A percentile compares a stretch with the other conserved stretches of the same genome.
phyloP scores from a whole-genome alignment of 768 basidiomycete genomes.

The Leccinum subgranulosum region DNA sequence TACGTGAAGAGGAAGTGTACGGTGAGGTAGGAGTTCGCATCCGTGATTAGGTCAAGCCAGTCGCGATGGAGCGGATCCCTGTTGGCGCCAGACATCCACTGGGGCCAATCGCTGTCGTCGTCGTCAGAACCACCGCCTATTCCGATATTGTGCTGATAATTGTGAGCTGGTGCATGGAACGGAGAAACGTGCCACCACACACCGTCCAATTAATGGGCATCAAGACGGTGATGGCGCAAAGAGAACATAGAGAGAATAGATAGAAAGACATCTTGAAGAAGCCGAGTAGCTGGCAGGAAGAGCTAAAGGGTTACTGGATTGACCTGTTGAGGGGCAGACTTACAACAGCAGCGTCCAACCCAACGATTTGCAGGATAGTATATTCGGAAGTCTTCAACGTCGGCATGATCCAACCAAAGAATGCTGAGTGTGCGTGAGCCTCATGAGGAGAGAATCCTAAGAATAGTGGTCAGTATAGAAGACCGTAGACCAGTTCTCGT shows the following conservation, averaged over 20 bases:
- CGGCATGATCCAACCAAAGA: slow-evolving; percentile 96
- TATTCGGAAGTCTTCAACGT: slow-evolving; percentile 90
- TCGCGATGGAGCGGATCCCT: slow-evolving; percentile 40
- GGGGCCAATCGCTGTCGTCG: slow-evolving; percentile 48
- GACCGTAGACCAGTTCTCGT: not conserved
- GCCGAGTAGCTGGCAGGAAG: slow-evolving; percentile 66
- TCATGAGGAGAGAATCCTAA: slow-evolving; percentile 92
- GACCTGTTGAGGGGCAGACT: slow-evolving; percentile 29
- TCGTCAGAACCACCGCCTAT: slow-evolving; percentile 48
- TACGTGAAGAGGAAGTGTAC: slow-evolving; percentile 93
- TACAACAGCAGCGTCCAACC: slow-evolving; percentile 94
- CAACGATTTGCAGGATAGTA: slow-evolving; percentile 92
- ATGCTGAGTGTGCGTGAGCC: slow-evolving; percentile 79
- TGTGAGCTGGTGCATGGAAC: slow-evolving; percentile 1
- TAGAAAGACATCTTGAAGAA: slow-evolving; percentile 96
- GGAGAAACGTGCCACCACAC: slow-evolving; percentile 21
- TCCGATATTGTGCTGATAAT: slow-evolving; percentile 64
- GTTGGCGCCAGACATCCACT: slow-evolving; percentile 21
- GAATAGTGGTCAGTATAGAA: slow-evolving; percentile 1
- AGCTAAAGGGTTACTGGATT: not conserved
- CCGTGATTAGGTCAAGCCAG: slow-evolving; percentile 88
- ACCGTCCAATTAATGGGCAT: slow-evolving; percentile 97
- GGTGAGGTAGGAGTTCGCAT: slow-evolving; percentile 85
- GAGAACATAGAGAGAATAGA: slow-evolving; percentile 82
- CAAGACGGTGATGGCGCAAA: slow-evolving; percentile 78